Percentiles rank a stretch among this genome's conserved stretches.
Conservation (phyloP, 139 green algal species). For the Micromonas commoda region DNA sequence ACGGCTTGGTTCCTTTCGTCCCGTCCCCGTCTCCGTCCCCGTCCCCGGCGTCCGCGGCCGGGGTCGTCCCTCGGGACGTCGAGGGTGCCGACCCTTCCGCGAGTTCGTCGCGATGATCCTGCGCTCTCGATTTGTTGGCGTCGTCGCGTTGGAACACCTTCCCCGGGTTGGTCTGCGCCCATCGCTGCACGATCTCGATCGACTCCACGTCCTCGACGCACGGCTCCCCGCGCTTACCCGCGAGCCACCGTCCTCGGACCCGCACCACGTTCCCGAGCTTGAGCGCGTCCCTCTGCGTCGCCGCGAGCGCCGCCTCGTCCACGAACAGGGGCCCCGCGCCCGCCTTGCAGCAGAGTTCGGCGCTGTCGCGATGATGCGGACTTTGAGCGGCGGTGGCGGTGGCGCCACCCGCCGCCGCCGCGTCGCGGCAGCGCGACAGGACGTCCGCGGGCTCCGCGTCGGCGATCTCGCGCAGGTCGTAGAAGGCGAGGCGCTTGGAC, state of each 20-base stretch:
- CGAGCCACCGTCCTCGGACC: not conserved
- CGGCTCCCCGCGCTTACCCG: not conserved
- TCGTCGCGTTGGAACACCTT: not conserved
- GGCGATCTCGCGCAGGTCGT: not conserved
- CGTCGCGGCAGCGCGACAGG: not conserved
- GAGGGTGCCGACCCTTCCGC: not conserved
- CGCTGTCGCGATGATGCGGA: not conserved
- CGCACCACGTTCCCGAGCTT: slow-evolving; percentile 18
- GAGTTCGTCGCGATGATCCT: not conserved
- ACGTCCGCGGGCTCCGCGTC: not conserved
- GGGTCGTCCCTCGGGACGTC: not conserved
- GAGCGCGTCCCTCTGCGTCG: not conserved
- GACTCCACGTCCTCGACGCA: not conserved
- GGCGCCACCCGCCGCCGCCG: not conserved
- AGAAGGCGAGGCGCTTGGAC: not conserved
- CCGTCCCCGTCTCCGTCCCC: too few species aligned
- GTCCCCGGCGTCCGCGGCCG: too few species aligned
- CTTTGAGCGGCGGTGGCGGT: not conserved
- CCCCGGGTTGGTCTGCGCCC: not conserved
- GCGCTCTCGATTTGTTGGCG: not conserved
- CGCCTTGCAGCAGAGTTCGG: too few species aligned
- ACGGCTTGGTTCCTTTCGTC: too few species aligned
- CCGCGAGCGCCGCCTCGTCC: slow-evolving; percentile 10
- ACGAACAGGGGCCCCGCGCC: too few species aligned
- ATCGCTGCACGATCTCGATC: not conserved